These are phyloP conservation scores for Tuber borchii DNA, from an alignment of 495 filamentous ascomycete genomes.

Conservation along the genomic window DNA sequence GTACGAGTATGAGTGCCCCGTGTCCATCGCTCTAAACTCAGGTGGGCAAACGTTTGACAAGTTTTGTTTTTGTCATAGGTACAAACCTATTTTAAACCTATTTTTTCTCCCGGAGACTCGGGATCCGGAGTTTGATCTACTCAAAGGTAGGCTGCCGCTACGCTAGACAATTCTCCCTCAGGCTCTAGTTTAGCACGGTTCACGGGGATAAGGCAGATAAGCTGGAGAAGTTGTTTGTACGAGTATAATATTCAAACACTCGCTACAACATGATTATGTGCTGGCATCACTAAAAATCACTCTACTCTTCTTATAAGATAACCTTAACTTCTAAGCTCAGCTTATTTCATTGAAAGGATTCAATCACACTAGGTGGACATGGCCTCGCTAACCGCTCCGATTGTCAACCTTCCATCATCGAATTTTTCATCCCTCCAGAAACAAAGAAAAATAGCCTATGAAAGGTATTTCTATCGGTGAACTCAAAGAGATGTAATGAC, in stretches of 20 bases:
- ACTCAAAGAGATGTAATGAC: background rate
- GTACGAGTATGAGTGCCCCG: background rate
- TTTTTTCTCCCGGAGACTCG: background rate
- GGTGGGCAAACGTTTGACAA: background rate
- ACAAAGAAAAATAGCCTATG: background rate
- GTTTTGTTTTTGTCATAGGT: no score
- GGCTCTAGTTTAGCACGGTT: background rate
- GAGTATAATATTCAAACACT: background rate
- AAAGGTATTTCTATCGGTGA: background rate
- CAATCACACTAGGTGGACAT: background rate
- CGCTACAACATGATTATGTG: no score
- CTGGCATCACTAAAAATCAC: background rate
- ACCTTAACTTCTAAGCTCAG: background rate
- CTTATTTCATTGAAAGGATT: background rate
- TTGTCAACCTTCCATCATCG: background rate
- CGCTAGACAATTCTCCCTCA: background rate
- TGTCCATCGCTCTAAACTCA: background rate
- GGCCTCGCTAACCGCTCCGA: background rate
- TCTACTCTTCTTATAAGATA: background rate
- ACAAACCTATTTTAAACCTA: no score
- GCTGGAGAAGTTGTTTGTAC: background rate
- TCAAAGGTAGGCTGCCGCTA: background rate
- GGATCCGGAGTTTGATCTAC: background rate
- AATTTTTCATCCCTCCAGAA: background rate
- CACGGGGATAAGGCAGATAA: background rate